Conservation (phyloP, 2,329 filamentous ascomycete species). For the Sclerotinia borealis region DNA sequence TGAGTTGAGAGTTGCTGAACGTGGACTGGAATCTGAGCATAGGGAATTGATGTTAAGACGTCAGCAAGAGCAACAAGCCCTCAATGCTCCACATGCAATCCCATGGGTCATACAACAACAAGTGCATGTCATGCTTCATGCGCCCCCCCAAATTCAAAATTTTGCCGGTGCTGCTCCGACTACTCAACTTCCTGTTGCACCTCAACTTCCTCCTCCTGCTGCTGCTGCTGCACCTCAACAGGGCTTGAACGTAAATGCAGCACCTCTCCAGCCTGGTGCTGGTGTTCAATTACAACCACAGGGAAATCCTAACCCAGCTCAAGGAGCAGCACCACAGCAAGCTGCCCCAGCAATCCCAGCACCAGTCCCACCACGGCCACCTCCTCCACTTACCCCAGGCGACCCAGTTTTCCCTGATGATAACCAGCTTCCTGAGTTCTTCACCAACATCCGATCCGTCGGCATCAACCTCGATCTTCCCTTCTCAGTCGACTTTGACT, state of each 20-base stretch:
- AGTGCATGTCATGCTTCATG: no score
- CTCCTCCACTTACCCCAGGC: rapidly evolving
- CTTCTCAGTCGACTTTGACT: rapidly evolving
- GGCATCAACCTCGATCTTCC: not conserved
- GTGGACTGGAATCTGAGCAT: not conserved
- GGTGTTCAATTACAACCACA: no score
- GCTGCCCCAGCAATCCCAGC: no score
- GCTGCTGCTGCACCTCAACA: no score
- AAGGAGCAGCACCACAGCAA: not conserved
- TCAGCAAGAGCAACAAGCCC: not conserved
- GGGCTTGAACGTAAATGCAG: no score
- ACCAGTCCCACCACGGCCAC: not conserved
- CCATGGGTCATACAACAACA: not conserved
- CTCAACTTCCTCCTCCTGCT: not conserved
- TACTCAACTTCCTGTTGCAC: not conserved
- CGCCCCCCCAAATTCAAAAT: no score
- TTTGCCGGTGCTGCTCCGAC: no score
- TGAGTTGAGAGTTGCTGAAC: not conserved
- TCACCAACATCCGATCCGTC: not conserved
- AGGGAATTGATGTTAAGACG: rapidly evolving
- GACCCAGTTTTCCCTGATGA: not conserved
- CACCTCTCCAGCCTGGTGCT: no score
- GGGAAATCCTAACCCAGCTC: no score
- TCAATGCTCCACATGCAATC: not conserved
- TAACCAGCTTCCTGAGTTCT: not conserved